phyloP scores from a whole-genome alignment of 805 yeast species.

The Saturnispora besseyi region DNA sequence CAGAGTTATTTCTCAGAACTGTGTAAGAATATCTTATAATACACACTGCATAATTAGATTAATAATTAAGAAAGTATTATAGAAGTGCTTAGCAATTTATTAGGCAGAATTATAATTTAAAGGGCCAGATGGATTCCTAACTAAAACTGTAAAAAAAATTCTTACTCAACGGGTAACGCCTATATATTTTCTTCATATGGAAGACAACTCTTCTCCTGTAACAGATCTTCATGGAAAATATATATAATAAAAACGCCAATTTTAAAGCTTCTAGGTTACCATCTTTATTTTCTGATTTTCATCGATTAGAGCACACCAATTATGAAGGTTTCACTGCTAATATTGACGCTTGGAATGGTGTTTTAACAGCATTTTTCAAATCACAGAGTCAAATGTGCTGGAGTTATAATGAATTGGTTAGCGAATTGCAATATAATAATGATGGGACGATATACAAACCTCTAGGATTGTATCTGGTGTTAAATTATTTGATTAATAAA shows the following conservation, averaged over 20 bases:
- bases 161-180: no score
- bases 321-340: constrained; percentile 45
- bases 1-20: no score
- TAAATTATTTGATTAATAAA: constrained; percentile 18
- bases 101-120: no score
- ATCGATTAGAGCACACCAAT: constrained; percentile 33
- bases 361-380: constrained; percentile 24
- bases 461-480: constrained; percentile 20
- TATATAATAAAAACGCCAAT: constrained; percentile 4
- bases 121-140: no score
- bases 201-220: no score
- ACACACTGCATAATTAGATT: no score
- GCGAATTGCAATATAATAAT: constrained; percentile 10
- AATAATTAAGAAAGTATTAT: no score
- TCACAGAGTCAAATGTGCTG: constrained; percentile 21
- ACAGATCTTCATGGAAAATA: not conserved
- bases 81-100: no score
- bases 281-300: constrained; percentile 42
- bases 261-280: constrained; percentile 28
- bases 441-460: constrained; percentile 14
- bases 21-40: no score
- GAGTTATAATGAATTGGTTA: constrained; percentile 14
- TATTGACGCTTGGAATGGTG: constrained; percentile 36
- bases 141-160: no score
- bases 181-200: not conserved